Conservation (phyloP, 208 protist species). For the Leishmania arabica region DNA sequence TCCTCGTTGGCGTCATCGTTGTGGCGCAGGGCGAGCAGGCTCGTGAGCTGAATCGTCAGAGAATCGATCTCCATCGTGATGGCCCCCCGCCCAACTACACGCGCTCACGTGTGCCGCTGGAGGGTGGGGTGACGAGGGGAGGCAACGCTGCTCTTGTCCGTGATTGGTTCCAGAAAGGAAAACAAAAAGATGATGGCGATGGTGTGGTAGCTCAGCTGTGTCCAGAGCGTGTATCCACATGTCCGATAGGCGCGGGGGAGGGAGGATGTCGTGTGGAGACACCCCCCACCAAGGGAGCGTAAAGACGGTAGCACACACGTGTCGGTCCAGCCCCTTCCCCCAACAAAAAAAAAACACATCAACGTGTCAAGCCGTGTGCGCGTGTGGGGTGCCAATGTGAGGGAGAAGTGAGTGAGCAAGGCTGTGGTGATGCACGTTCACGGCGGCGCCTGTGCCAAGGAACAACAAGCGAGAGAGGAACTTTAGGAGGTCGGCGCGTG, state of each 20-base stretch:
- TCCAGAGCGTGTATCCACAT: not conserved
- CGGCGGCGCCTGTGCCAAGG: not conserved
- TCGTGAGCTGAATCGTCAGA: conserved; percentile 43
- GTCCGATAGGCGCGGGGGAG: not conserved
- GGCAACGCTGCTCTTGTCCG: not conserved
- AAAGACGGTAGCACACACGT: no score
- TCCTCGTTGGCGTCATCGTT: conserved; percentile 71
- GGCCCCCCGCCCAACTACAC: not conserved
- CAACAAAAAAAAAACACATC: not conserved
- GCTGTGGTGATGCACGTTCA: not conserved
- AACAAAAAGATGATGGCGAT: not conserved
- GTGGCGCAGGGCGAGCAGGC: conserved; percentile 47
- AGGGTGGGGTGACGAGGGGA: not conserved
- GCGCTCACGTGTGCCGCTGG: not conserved
- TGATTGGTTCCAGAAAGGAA: not conserved
- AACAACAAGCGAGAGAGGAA: not conserved
- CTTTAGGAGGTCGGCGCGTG: not conserved
- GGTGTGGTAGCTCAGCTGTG: not conserved
- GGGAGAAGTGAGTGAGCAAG: not conserved
- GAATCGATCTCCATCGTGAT: conserved; percentile 61
- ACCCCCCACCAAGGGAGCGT: no score
- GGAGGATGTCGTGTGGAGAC: no score
- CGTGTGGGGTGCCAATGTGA: not conserved
- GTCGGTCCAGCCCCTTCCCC: no score
- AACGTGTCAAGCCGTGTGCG: not conserved